A percentile compares a stretch with the other conserved stretches of the same genome.
Conservation (phyloP, 768 basidiomycete species). For the Arthromyces matolae region DNA sequence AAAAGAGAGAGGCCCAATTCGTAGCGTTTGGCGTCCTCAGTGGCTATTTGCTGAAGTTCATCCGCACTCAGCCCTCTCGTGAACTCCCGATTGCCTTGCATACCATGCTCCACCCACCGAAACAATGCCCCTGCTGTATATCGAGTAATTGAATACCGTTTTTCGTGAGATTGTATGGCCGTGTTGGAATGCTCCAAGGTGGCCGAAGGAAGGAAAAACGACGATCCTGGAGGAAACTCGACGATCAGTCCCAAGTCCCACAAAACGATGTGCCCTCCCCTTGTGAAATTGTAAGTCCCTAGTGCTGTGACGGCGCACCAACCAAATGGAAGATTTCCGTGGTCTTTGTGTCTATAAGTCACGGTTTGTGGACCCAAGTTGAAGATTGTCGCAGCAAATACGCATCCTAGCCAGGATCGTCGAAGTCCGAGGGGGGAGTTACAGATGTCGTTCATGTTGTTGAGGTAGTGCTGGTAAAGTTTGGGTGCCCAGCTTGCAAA, state of each 20-base stretch:
- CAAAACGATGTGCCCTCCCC: slow-evolving; percentile 1
- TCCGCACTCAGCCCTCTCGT: too few species aligned
- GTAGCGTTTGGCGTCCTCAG: not conserved
- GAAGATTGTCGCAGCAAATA: not conserved
- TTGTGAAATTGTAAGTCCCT: not conserved
- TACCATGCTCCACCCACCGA: too few species aligned
- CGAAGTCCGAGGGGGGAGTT: not conserved
- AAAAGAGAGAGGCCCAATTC: not conserved
- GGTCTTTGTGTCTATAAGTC: not conserved
- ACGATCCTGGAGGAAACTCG: not conserved
- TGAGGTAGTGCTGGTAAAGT: too few species aligned
- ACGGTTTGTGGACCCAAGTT: not conserved
- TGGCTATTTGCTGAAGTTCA: too few species aligned
- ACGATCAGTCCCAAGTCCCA: slow-evolving; percentile 2
- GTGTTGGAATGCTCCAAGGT: not conserved
- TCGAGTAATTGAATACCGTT: too few species aligned
- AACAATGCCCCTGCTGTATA: too few species aligned
- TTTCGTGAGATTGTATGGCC: too few species aligned
- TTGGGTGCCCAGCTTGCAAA: too few species aligned
- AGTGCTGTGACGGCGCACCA: not conserved
- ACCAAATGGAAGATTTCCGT: slow-evolving; percentile 1
- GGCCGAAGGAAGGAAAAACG: not conserved
- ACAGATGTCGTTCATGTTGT: not conserved
- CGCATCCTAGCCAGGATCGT: not conserved
- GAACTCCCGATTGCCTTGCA: too few species aligned